Percentiles rank a stretch among this genome's conserved stretches.
These are phyloP conservation scores for Chlorella sp. DNA, from an alignment of 139 green algal genomes.

Conservation along the genomic window DNA sequence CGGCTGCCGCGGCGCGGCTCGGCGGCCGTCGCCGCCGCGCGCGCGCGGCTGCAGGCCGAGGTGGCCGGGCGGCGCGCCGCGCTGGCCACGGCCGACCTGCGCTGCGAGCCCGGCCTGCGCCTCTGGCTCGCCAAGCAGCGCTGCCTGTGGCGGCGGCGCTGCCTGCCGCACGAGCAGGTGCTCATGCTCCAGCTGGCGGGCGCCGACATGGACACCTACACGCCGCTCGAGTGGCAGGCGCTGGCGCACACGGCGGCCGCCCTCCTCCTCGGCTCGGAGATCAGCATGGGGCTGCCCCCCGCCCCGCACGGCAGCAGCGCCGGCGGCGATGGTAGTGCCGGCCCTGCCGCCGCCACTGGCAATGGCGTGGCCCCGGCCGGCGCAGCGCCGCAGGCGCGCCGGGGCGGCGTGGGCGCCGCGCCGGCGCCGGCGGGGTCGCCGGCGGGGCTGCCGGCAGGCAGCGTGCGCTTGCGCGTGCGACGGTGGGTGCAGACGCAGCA, in stretches of 20 bases:
- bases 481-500: constrained; percentile 57
- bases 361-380: not conserved
- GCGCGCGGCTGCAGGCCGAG: constrained; percentile 25
- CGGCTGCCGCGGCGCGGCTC: constrained; percentile 2
- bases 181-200: constrained; percentile 54
- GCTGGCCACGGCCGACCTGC: constrained; percentile 9
- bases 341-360: not conserved
- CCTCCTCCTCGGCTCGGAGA: constrained; percentile 29
- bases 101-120: constrained; percentile 32
- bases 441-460: constrained; percentile 3
- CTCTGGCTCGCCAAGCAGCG: constrained; percentile 58
- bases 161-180: constrained; percentile 35
- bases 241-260: constrained; percentile 39
- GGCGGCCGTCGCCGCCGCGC: not conserved
- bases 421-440: not conserved
- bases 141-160: constrained; percentile 44
- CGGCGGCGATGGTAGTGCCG: not conserved
- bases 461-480: constrained; percentile 17
- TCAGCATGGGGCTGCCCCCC: constrained; percentile 5
- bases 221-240: constrained; percentile 34
- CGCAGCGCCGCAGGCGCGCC: not conserved
- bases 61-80: constrained; percentile 29
- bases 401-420: not conserved
- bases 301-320: not conserved
- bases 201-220: constrained; percentile 48